Percentiles rank a stretch among this genome's conserved stretches.
These are phyloP conservation scores for Mollisiaceae sp. DNA, from an alignment of 2,329 filamentous ascomycete genomes.

Conservation along the genomic window DNA sequence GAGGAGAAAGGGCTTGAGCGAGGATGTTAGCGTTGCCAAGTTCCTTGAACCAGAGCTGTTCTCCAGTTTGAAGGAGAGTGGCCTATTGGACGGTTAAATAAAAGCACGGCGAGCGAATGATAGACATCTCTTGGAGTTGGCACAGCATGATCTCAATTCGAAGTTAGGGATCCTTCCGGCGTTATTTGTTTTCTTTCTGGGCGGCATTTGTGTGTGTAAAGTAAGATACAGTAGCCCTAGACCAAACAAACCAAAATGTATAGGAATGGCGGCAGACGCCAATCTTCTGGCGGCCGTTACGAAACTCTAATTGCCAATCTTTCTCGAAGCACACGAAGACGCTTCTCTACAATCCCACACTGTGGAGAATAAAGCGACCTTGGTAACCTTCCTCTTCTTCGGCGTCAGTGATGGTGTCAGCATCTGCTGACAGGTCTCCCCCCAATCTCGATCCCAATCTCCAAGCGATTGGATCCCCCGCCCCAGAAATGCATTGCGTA, in stretches of 20 bases:
- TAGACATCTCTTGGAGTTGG: constrained; percentile 27
- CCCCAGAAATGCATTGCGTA: neutral
- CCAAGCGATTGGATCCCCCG: constrained; percentile 3
- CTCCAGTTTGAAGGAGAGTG: constrained; percentile 84
- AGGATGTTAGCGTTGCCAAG: constrained; percentile 94
- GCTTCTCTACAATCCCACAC: constrained; percentile 1
- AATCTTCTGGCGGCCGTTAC: constrained; percentile 6
- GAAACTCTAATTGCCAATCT: constrained; percentile 1
- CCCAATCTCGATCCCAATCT: neutral
- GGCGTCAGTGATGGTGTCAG: neutral
- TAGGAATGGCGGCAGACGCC: neutral
- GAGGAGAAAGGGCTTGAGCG: constrained; percentile 88
- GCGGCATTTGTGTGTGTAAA: constrained; percentile 8
- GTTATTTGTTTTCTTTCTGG: constrained; percentile 18
- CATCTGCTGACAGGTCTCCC: constrained; percentile 1
- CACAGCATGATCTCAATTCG: constrained; percentile 29
- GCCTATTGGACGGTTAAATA: constrained; percentile 70
- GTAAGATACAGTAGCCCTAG: neutral
- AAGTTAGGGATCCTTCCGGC: constrained; percentile 23
- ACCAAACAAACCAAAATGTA: constrained; percentile 1
- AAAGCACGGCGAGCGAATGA: constrained; percentile 26
- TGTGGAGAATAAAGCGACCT: neutral
- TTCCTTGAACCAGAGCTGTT: constrained; percentile 96
- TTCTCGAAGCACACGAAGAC: neutral
- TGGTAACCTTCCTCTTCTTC: neutral